phyloP scores from a whole-genome alignment of 805 yeast genomes.

The Scheffersomyces lignosus region DNA sequence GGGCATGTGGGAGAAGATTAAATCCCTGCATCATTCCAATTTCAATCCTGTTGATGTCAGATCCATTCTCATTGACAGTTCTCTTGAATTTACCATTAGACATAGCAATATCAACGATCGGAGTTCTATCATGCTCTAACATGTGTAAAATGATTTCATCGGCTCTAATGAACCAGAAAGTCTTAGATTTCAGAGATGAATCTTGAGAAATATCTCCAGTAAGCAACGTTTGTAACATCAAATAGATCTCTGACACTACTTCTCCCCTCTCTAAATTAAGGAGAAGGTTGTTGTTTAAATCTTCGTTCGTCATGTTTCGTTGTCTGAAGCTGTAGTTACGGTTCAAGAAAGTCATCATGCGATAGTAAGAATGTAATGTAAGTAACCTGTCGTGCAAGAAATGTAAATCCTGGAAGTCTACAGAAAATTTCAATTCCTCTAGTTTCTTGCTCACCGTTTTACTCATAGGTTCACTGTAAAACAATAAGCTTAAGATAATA shows the following conservation, averaged over 20 bases:
- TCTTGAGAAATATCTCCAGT: conserved; percentile 29
- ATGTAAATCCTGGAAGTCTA: conserved; percentile 63
- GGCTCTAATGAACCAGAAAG: conserved; percentile 38
- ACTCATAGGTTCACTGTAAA: conserved; percentile 73
- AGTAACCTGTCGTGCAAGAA: conserved; percentile 49
- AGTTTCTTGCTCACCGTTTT: conserved; percentile 57
- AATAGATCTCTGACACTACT: conserved; percentile 32
- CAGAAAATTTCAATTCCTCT: conserved; percentile 65
- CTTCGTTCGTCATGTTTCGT: conserved; percentile 49
- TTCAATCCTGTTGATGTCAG: conserved; percentile 37
- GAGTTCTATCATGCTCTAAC: conserved; percentile 41
- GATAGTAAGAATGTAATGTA: conserved; percentile 49
- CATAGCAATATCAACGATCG: conserved; percentile 38
- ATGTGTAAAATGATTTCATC: conserved; percentile 41
- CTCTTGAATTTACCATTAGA: conserved; percentile 35
- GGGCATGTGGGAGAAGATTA: conserved; percentile 31
- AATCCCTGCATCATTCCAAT: conserved; percentile 39
- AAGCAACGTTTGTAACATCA: conserved; percentile 37
- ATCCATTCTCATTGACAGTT: conserved; percentile 38
- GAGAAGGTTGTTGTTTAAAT: conserved; percentile 42
- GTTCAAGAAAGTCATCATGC: conserved; percentile 40
- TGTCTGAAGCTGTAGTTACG: conserved; percentile 52
- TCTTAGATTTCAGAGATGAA: conserved; percentile 18
- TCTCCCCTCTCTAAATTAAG: conserved; percentile 34
- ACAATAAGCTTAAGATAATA: conserved; percentile 60